Evolutionary conservation across 2,329 filamentous ascomycete species (phyloP).

Genomic region (Pseudogymnoascus sp.): DNA sequence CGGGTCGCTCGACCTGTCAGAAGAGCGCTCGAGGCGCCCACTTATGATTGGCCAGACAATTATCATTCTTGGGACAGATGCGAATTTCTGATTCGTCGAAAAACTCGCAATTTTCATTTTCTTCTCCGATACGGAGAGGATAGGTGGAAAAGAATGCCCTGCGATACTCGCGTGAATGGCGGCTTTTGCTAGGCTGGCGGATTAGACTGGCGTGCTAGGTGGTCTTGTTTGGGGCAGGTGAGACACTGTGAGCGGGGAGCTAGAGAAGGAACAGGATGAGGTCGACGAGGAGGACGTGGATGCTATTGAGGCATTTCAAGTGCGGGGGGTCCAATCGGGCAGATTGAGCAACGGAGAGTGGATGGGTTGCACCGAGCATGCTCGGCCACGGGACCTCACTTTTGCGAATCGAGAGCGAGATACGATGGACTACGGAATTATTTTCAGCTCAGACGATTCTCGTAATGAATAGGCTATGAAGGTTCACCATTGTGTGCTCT

Average conservation of each 20-base stretch:
- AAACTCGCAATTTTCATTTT: slow-evolving; percentile 3
- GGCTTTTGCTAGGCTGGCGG: neutral
- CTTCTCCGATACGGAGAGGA: slow-evolving; percentile 2
- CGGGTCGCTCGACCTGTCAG: slow-evolving; percentile 1
- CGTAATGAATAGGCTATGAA: neutral
- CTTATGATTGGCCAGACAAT: neutral
- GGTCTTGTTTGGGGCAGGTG: neutral
- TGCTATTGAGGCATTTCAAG: slow-evolving; percentile 6
- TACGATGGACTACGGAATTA: neutral
- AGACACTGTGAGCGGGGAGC: neutral
- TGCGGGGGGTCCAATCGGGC: slow-evolving; percentile 1
- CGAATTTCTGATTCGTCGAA: neutral
- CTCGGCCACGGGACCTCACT: neutral
- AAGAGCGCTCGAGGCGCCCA: neutral
- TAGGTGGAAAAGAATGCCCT: neutral
- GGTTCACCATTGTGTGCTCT: neutral
- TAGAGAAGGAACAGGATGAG: neutral
- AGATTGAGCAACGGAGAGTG: neutral
- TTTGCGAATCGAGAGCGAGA: neutral
- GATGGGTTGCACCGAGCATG: slow-evolving; percentile 1
- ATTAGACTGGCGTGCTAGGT: neutral
- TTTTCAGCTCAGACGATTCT: neutral
- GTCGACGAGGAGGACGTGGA: neutral
- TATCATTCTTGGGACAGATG: neutral
- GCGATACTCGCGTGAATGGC: neutral